These are phyloP conservation scores for Jamesozyma hellenica DNA, from an alignment of 805 yeast genomes.

Conservation along the genomic window DNA sequence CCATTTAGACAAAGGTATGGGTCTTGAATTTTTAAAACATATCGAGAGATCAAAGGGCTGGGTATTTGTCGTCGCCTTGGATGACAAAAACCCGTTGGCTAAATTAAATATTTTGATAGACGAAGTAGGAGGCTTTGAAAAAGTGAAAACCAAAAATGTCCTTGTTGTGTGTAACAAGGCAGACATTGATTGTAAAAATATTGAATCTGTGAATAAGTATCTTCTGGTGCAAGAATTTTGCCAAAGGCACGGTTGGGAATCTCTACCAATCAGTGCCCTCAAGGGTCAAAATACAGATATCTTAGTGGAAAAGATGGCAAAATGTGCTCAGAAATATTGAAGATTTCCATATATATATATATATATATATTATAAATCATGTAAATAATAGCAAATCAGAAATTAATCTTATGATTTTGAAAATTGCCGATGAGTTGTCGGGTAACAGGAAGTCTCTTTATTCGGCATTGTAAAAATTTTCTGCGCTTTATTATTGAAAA, in stretches of 20 bases:
- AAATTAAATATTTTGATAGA: conserved; percentile 54
- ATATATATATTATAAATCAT: background rate
- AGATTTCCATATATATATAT: background rate
- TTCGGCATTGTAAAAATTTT: conserved; percentile 10
- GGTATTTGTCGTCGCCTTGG: conserved; percentile 77
- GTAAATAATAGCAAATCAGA: background rate
- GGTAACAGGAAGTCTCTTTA: background rate
- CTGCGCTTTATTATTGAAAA: conserved; percentile 14
- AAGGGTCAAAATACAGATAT: conserved; percentile 61
- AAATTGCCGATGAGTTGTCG: no score
- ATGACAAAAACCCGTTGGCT: conserved; percentile 49
- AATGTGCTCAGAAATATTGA: conserved; percentile 14
- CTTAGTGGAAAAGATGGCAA: conserved; percentile 64
- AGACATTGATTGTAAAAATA: conserved; percentile 42
- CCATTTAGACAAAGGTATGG: conserved; percentile 77
- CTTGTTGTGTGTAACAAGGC: conserved; percentile 92
- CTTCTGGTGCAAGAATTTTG: conserved; percentile 36
- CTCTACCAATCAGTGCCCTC: conserved; percentile 78
- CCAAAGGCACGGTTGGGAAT: conserved; percentile 45
- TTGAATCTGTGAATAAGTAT: conserved; percentile 41
- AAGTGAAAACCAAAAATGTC: conserved; percentile 51
- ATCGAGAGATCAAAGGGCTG: conserved; percentile 85
- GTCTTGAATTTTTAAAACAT: conserved; percentile 83
- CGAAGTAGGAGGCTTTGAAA: conserved; percentile 57
- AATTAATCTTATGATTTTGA: conserved; percentile 1